phyloP scores from a whole-genome alignment of 139 green algal genomes.

The Auxenochlorella protothecoides region DNA sequence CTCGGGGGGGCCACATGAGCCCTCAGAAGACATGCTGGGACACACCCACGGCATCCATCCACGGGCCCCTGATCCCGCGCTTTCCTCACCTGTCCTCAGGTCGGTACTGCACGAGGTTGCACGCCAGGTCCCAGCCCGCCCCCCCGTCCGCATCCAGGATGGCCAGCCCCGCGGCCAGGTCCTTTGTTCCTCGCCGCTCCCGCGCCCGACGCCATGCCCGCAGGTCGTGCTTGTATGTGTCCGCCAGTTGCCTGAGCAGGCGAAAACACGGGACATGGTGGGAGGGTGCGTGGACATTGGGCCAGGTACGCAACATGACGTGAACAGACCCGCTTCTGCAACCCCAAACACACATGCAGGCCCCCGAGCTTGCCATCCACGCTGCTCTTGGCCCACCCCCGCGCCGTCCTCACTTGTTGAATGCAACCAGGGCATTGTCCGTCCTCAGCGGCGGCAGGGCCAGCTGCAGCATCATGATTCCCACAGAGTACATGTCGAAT shows the following conservation, averaged over 20 bases:
- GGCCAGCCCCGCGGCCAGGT: slow-evolving; percentile 59
- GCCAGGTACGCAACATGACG: neutral
- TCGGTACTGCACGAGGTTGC: slow-evolving; percentile 20
- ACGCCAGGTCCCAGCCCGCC: slow-evolving; percentile 57
- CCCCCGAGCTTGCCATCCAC: too few relatives aligned
- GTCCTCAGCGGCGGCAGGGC: slow-evolving; percentile 58
- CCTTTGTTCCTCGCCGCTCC: slow-evolving; percentile 30
- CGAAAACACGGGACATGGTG: neutral
- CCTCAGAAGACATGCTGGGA: too few relatives aligned
- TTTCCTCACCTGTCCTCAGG: slow-evolving; percentile 10
- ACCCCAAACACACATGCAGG: too few relatives aligned
- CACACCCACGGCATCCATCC: too few relatives aligned
- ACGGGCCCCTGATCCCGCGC: too few relatives aligned
- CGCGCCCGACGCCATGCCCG: slow-evolving; percentile 38
- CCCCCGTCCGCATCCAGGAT: slow-evolving; percentile 58
- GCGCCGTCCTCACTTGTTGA: slow-evolving; percentile 32
- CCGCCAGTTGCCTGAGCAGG: slow-evolving; percentile 31
- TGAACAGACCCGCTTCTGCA: too few relatives aligned
- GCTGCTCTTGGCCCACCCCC: neutral
- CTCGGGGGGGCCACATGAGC: too few relatives aligned
- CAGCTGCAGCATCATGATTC: slow-evolving; percentile 65
- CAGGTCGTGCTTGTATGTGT: slow-evolving; percentile 48
- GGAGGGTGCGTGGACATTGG: neutral
- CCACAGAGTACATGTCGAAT: slow-evolving; percentile 84
- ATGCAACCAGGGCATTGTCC: slow-evolving; percentile 64